Evolutionary conservation across 352 stramenopile species (phyloP).

Genomic region (Phytophthora niederhauseri): DNA sequence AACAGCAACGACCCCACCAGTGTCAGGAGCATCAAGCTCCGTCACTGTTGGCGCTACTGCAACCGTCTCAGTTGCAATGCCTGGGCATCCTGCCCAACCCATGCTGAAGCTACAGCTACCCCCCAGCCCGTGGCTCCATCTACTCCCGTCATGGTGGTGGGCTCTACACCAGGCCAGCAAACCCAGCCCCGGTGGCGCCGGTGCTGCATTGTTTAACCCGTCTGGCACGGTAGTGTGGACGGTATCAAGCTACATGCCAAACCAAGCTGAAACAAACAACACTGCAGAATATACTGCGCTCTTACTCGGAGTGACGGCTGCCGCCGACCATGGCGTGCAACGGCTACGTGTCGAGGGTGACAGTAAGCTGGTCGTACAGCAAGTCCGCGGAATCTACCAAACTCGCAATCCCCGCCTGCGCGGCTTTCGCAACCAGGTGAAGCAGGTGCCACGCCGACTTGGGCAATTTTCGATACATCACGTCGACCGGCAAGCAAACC

Average conservation of each 20-base stretch:
- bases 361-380: slow-evolving; percentile 18
- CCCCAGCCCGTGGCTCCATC: too few relatives aligned
- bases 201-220: background rate
- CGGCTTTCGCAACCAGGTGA: background rate
- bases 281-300: slow-evolving; percentile 34
- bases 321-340: slow-evolving; percentile 8
- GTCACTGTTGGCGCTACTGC: background rate
- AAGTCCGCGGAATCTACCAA: slow-evolving; percentile 13
- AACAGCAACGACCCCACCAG: background rate
- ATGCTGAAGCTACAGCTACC: too few relatives aligned
- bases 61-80: background rate
- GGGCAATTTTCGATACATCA: slow-evolving; percentile 10
- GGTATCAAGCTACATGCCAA: slow-evolving; percentile 12
- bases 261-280: slow-evolving; percentile 31
- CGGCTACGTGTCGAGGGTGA: slow-evolving; percentile 13
- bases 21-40: background rate
- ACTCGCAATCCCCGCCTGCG: background rate
- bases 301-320: slow-evolving; percentile 19
- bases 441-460: background rate
- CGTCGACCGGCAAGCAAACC: slow-evolving; percentile 32
- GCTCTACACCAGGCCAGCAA: too few relatives aligned
- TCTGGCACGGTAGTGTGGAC: slow-evolving; percentile 23
- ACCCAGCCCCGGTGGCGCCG: too few relatives aligned
- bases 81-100: background rate
- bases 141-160: too few relatives aligned